Base-by-base conservation (phyloP, 1,284 basidiomycete species). In the Xerocomus alliaceus region DNA sequence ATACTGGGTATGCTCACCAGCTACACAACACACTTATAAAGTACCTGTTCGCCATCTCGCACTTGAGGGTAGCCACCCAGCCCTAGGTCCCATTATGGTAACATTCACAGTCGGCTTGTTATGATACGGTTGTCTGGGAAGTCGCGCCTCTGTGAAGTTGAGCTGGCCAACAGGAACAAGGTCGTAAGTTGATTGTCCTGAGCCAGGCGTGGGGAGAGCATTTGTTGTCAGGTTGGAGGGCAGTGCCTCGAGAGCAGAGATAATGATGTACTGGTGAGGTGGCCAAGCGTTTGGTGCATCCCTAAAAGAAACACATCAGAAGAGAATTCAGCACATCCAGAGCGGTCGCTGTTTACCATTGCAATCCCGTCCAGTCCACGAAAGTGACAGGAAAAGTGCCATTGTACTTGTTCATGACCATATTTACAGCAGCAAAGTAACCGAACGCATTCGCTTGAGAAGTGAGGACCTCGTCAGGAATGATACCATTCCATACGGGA, bases 401-500 rank as follows among this genome's bases (percentile, higher is more conserved):
- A 66, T 95, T 94, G 74, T 93, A 97, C 56, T 87, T 86, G 70
- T 91, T 91, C 69, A 96, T 73, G 4, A 93, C 87, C 79, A 91
- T 81, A 71, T 94, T 89, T 29, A 94, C 72, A 1, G 89, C 83
- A 2, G 91, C 80, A 71, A 95, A 94, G 55, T 87, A 84, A 5
- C 84, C 82, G 64, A 95, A 90, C 0, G 93, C 93, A 20, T 86
- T 86, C 31, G 79, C 74, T 52, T 80, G 72, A 67, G 86, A 88
- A 28, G 77, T 71, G 20, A 86, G 74, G 13, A 97, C 71, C 65
- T 92, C 90, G 20, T 83, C 71, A 0, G 95, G 95, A 52, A 94
- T 81, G 70, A 97, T 94, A 28, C 88, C 90, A 57, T 84, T 89
- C 95, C 95, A 97, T 51, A 91, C 80, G 0, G 95, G 93, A 76